Conservation (phyloP, 805 yeast species). For the Grigorovia yakushimaensis region DNA sequence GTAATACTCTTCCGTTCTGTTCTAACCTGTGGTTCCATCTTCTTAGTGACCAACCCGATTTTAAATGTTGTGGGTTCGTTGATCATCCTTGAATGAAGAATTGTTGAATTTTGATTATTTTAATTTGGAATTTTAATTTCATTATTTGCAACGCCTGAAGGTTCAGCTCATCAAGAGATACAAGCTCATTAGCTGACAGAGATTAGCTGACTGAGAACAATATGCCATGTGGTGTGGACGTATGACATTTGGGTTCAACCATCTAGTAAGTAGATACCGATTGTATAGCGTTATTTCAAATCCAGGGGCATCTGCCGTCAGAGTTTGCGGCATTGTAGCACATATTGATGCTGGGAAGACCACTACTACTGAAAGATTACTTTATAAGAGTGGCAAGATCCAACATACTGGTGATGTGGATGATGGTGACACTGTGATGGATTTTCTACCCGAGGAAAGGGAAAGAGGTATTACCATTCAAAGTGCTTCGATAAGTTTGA, state of each 20-base stretch:
- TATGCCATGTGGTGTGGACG: too few relatives aligned
- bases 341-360: constrained; percentile 99
- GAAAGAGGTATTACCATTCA: constrained; percentile 93
- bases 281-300: too few relatives aligned
- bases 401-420: constrained; percentile 84
- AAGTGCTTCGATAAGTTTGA: constrained; percentile 87
- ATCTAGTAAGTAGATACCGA: too few relatives aligned
- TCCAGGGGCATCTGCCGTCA: neutral
- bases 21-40: constrained; percentile 67
- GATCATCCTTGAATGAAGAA: neutral
- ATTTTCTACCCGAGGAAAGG: constrained; percentile 80
- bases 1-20: constrained; percentile 49
- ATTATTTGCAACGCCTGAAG: too few relatives aligned
- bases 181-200: too few relatives aligned
- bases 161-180: too few relatives aligned
- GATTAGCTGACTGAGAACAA: too few relatives aligned
- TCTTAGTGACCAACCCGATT: constrained; percentile 5
- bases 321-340: constrained; percentile 96
- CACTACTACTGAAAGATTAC: constrained; percentile 92
- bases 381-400: constrained; percentile 79
- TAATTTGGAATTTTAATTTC: too few relatives aligned
- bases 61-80: neutral
- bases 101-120: too few relatives aligned
- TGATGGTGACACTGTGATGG: constrained; percentile 94
- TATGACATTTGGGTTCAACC: too few relatives aligned